Evolutionary conservation across 2,329 filamentous ascomycete species (phyloP).

Genomic region (Cladosporium colombiae): DNA sequence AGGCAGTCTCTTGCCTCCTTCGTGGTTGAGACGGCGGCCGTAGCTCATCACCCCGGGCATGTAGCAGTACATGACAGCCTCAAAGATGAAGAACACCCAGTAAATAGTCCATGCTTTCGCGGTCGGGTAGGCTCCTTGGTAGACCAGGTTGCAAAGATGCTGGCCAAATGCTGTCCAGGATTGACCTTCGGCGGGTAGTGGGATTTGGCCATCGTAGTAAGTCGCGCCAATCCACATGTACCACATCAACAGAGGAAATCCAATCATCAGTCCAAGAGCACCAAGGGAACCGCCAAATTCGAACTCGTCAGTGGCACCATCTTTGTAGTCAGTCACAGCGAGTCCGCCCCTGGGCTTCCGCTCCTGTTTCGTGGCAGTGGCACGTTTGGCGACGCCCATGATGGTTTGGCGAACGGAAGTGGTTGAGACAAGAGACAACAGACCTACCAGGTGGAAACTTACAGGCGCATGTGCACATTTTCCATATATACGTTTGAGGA

Average conservation of each 20-base stretch:
- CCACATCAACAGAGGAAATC: conserved; percentile 95
- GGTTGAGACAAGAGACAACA: neutral
- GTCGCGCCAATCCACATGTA: conserved; percentile 98
- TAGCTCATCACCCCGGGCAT: conserved; percentile 85
- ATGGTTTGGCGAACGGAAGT: neutral
- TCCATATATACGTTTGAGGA: neutral
- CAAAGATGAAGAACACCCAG: conserved; percentile 87
- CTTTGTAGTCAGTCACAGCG: conserved; percentile 32
- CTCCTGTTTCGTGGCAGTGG: neutral
- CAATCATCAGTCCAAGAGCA: conserved; percentile 79
- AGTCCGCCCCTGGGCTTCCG: conserved; percentile 22
- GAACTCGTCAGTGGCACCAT: conserved; percentile 50
- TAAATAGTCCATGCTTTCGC: conserved; percentile 87
- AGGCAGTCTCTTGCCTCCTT: conserved; percentile 78
- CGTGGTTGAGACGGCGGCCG: conserved; percentile 82
- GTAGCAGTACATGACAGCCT: conserved; percentile 78
- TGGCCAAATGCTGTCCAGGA: conserved; percentile 68
- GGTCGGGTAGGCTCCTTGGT: conserved; percentile 81
- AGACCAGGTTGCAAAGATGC: conserved; percentile 71
- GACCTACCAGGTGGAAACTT: neutral
- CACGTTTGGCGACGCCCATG: conserved; percentile 6
- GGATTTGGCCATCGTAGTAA: conserved; percentile 85
- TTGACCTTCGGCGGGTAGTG: conserved; percentile 46
- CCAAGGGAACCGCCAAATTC: conserved; percentile 89
- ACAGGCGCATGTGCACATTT: neutral